Evolutionary conservation across 2,329 filamentous ascomycete genomes (phyloP).

Genomic region (Aspergillus sp.): DNA sequence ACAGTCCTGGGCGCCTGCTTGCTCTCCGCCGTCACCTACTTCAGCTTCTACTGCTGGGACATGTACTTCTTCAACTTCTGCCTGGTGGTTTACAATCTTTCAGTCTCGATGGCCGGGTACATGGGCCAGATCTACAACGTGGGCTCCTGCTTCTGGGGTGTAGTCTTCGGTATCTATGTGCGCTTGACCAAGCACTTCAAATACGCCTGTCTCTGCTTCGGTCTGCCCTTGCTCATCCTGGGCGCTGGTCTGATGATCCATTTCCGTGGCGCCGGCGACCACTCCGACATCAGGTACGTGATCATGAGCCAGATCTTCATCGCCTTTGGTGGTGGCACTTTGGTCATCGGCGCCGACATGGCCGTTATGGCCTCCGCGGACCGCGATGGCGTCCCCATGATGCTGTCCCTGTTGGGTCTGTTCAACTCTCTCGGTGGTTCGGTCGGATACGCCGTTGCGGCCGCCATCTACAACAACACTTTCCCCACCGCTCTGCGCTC

Average conservation of each 20-base stretch:
- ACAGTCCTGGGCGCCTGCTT: constrained; percentile 47
- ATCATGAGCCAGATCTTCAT: constrained; percentile 51
- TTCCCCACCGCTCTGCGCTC: constrained; percentile 42
- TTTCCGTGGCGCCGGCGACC: constrained; percentile 42
- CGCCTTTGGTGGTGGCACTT: constrained; percentile 46
- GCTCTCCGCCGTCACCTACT: constrained; percentile 41
- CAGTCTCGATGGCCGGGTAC: constrained; percentile 37
- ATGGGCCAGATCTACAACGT: constrained; percentile 47
- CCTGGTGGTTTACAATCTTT: constrained; percentile 45
- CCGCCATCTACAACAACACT: constrained; percentile 50
- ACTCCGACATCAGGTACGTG: constrained; percentile 41
- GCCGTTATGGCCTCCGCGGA: constrained; percentile 50
- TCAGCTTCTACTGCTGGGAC: constrained; percentile 48
- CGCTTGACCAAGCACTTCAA: constrained; percentile 47
- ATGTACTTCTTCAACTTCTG: constrained; percentile 48
- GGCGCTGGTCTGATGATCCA: constrained; percentile 49
- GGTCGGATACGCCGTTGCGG: constrained; percentile 24
- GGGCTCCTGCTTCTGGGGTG: constrained; percentile 45
- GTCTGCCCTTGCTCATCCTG: constrained; percentile 44
- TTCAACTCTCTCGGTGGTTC: constrained; percentile 29
- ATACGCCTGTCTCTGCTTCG: constrained; percentile 43
- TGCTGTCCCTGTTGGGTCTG: constrained; percentile 30
- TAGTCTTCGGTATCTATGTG: constrained; percentile 44
- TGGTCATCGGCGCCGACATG: constrained; percentile 50
- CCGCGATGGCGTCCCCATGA: constrained; percentile 47